Base-by-base conservation (phyloP, 345 rosid species). In the Toxicodendron radicans region DNA sequence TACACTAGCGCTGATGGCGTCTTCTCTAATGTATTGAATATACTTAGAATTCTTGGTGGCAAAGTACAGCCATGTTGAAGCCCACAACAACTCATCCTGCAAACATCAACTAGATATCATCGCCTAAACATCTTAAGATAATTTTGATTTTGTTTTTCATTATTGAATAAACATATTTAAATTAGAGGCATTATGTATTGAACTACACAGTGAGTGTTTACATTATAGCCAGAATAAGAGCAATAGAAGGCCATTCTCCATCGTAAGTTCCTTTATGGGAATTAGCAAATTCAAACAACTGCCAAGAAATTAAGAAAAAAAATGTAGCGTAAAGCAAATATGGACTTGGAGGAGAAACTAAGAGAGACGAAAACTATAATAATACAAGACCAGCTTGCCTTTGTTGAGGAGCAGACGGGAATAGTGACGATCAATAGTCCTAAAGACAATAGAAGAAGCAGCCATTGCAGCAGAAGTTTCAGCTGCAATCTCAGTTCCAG, bases 221-320 rank as follows among this genome's bases (percentile, higher is more conserved):
- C 97, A 41, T 92, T 79, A 78, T 87, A 92, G 80, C 99, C 99
- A 7, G 97, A 90, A 86, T 58, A 83, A 38, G 99, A 95, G 86
- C 98, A 94, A 72, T 94, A 92, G 81, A 92, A 94, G 49, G 98
- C 81, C 97, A 94, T 84, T 89, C 97, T 80, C 98, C 97, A 58
- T 90, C 96, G 56, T 46, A 94, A 18, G 90, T 89, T 76, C 91
- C 93, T 80, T 86, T 89, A 81, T 87, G 86, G 10, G 74, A 23
- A 66, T 84, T 90, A 0, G 98, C 96, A 41, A 94, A 83, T 73
- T 79, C 20, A 63, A 85, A 94, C 63, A 92, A 90, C 97, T 94
- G 87, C 67, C 62, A 76, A 41, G 1, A 10, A 51, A n/a, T n/a
- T n/a, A n/a, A 18, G 20, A 54, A 51, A 51, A 2, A 10, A 56